Evolutionary conservation across 1,284 basidiomycete species (phyloP).

Genomic region (Rhodofomes roseus): DNA sequence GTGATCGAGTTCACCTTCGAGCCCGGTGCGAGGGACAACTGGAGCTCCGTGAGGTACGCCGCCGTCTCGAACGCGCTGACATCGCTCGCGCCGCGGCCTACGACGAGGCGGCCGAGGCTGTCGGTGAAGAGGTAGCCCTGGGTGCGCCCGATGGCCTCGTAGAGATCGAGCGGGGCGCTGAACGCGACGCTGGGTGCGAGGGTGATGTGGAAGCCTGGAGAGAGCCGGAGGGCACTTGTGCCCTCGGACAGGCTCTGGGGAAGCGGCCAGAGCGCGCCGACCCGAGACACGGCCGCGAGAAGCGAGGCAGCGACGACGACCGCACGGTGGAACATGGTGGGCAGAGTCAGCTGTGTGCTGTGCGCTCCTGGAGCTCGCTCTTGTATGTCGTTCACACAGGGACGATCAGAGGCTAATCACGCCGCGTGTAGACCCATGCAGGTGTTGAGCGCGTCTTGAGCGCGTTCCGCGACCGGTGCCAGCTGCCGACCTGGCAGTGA

Average conservation of each 20-base stretch:
- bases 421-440: slow-evolving; percentile 7
- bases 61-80: slow-evolving; percentile 29
- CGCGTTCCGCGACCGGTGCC: background rate
- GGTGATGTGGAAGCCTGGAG: slow-evolving; percentile 42
- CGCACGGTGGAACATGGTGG: slow-evolving; percentile 19
- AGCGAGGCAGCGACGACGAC: slow-evolving; percentile 18
- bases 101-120: slow-evolving; percentile 43
- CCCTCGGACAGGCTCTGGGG: slow-evolving; percentile 52
- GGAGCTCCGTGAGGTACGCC: slow-evolving; percentile 30
- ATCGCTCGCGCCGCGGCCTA: slow-evolving; percentile 46
- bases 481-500: background rate
- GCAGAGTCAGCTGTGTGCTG: background rate
- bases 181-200: slow-evolving; percentile 23
- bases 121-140: slow-evolving; percentile 36
- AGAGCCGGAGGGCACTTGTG: slow-evolving; percentile 45
- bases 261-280: slow-evolving; percentile 55
- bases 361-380: background rate
- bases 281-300: slow-evolving; percentile 21
- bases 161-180: slow-evolving; percentile 42
- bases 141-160: slow-evolving; percentile 40
- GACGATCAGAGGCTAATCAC: background rate
- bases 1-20: slow-evolving; percentile 40
- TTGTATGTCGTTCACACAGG: slow-evolving; percentile 1
- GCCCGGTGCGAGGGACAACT: slow-evolving; percentile 37
- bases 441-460: background rate